Evolutionary conservation across 2,329 filamentous ascomycete genomes (phyloP).

Genomic region (Hyphodiscus sp.): DNA sequence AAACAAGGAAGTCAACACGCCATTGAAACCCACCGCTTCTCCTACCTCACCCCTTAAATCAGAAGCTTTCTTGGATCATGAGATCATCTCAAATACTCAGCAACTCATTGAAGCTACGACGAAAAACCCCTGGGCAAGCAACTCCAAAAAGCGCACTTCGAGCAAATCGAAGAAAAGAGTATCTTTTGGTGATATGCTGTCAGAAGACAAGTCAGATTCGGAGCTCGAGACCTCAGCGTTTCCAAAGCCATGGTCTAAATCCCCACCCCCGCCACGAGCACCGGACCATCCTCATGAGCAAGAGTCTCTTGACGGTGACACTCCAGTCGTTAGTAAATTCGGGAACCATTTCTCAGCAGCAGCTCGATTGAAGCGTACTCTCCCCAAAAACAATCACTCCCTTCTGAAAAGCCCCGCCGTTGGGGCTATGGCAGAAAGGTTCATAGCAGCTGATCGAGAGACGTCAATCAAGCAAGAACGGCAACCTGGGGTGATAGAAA

Average conservation of each 20-base stretch:
- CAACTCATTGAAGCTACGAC: constrained; percentile 18
- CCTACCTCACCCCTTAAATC: constrained; percentile 9
- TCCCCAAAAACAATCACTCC: constrained; percentile 7
- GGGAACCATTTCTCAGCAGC: constrained; percentile 2
- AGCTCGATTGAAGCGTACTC: constrained; percentile 11
- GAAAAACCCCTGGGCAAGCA: constrained; percentile 25
- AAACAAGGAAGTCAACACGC: constrained; percentile 9
- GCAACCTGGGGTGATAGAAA: background rate
- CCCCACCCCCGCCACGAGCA: constrained; percentile 17
- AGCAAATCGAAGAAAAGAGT: constrained; percentile 22
- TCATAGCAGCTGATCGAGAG: constrained; percentile 38
- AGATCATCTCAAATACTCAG: constrained; percentile 17
- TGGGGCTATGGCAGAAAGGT: constrained; percentile 44
- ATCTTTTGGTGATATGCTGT: constrained; percentile 21
- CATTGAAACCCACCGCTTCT: constrained; percentile 20
- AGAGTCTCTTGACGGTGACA: constrained; percentile 14
- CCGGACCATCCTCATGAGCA: constrained; percentile 7
- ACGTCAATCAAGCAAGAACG: constrained; percentile 12
- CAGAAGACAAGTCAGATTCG: constrained; percentile 5
- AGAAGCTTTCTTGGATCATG: background rate
- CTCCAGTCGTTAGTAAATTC: constrained; percentile 4
- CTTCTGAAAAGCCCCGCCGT: constrained; percentile 34
- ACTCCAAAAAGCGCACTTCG: constrained; percentile 7
- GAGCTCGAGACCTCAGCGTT: background rate
- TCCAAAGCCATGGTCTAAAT: constrained; percentile 6